Base-by-base conservation (phyloP, 1,284 basidiomycete species). In the Phaffia rhodozyma region DNA sequence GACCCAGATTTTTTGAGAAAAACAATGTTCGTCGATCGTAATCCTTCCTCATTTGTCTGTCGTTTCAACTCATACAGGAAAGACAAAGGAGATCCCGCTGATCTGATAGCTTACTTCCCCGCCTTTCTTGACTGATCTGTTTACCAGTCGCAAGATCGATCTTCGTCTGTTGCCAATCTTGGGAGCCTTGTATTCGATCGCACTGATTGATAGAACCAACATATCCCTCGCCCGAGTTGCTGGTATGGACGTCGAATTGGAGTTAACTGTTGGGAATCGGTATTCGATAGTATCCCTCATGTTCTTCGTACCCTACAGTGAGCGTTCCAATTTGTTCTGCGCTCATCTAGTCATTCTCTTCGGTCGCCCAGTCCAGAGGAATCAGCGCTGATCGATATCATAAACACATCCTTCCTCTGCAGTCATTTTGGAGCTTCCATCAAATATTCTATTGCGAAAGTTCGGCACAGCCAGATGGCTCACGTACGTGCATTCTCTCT, bases 391-490 rank as follows among this genome's bases (percentile, higher is more conserved):
- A 9, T 34, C 9, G 32, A 34, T 9, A 34, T 34, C 32, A 34
- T 9, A 34, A 34, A 34, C 9, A 9, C 4, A 34, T 5, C 4
- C 32, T 34, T 9, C 9, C 32, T 34, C 6, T 48, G 43, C 53
- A 29, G 23, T 55, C 58, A 21, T 48, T 60, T 21, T 38, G 13
- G 20, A 70, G 65, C 55, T 71, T 11, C 72, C 71, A 9, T 70
- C 71, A 54, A 73, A 72, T 68, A 67, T 74, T 20, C 59, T 72
- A 16, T 61, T 74, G 9, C 69, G 75, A 32, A 75, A 74, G 62
- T 68, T 78, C 54, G 77, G 78, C 25, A 69, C 73, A 7, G 70
- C 75, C 38, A 69, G 68, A 55, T 75, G 75, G 68, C 68, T 76
- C 11, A 67, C 70, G 20, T 34, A 34, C 32, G 32, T 34, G 5